Base-by-base conservation (phyloP, 805 yeast genomes). In the Metschnikowia lachancei region DNA sequence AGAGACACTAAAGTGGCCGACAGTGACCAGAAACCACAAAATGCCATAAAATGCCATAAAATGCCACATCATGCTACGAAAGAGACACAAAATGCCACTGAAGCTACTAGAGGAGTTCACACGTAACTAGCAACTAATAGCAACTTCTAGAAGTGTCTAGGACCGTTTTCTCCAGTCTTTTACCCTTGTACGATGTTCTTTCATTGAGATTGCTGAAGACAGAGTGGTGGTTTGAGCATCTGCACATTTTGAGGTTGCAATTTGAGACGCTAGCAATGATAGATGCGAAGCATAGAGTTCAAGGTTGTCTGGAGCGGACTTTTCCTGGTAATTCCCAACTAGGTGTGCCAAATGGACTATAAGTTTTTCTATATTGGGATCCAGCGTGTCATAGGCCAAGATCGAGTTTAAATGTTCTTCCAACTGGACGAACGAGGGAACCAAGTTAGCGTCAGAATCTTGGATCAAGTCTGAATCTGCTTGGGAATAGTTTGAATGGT, bases 221-320 rank as follows among this genome's bases (percentile, higher is more conserved):
- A 39, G 49, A n/a, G 41, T 46, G n/a, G 18, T 31, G 19, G 45
- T 31, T 36, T 47, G 56, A 12, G 47, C 38, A 14, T 50, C 43
- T 12, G 55, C 54, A 13, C 50, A 38, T 13, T 36, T 41, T 3
- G 50, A 36, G 1, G 60, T 55, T 1, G 60, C 49, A 17, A 66
- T 43, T 46, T 71, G 67, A 16, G 64, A 55, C 1, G 70, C 62
- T 8, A 71, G 40, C 19, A 70, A 51, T 14, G 66, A 53, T 32
- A 71, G 48, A 17, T 66, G 66, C 2, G 65, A 51, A 1, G 67
- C 39, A 26, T 59, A 53, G 19, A 66, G 51, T 40, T 60, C 51
- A 32, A 50, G 26, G 7, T 48, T 46, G 3, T 52, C 54, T 7
- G 43, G 19, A 2, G 34, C n/a, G 2, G 35, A 26, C 5, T 16